Conservation (phyloP, 2,329 filamentous ascomycete species). For the Lomentospora prolificans region DNA sequence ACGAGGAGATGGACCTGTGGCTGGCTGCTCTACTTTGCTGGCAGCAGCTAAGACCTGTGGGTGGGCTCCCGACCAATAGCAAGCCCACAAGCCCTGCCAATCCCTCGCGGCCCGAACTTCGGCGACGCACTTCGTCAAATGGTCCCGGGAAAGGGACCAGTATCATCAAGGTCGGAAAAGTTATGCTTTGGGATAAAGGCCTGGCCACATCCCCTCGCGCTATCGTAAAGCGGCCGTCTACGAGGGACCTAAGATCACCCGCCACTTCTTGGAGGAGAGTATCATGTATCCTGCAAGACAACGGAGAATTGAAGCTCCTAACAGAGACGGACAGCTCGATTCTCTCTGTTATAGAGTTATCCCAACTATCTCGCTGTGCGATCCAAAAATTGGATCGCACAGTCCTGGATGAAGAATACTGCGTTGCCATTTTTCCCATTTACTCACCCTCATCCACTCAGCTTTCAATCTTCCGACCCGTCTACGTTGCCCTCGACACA, state of each 20-base stretch:
- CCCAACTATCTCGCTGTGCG: conserved; percentile 79
- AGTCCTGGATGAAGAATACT: conserved; percentile 86
- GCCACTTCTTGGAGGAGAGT: conserved; percentile 72
- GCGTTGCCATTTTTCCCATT: conserved; percentile 89
- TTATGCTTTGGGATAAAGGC: conserved; percentile 84
- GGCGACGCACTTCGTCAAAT: conserved; percentile 26
- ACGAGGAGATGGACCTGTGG: conserved; percentile 67
- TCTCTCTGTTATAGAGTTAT: conserved; percentile 75
- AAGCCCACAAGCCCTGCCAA: conserved; percentile 22
- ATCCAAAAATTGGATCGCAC: conserved; percentile 85
- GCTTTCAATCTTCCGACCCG: conserved; percentile 70
- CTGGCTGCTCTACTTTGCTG: conserved; percentile 71
- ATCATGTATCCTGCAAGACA: conserved; percentile 88
- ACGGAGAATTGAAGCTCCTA: conserved; percentile 85
- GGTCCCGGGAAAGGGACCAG: conserved; percentile 33
- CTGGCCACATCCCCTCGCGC: conserved; percentile 42
- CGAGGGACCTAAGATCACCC: conserved; percentile 42
- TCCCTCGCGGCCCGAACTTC: conserved; percentile 31
- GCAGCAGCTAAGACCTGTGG: conserved; percentile 61
- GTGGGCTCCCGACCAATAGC: conserved; percentile 19
- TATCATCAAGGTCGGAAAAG: conserved; percentile 91
- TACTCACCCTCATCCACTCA: conserved; percentile 69
- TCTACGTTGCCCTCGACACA: conserved; percentile 80
- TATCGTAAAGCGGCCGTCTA: conserved; percentile 47
- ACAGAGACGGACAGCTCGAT: conserved; percentile 75